Evolutionary conservation across 306 rosid species (phyloP), one percentile per base, ranked within the genome.

Genomic region (Lablab purpureus): DNA sequence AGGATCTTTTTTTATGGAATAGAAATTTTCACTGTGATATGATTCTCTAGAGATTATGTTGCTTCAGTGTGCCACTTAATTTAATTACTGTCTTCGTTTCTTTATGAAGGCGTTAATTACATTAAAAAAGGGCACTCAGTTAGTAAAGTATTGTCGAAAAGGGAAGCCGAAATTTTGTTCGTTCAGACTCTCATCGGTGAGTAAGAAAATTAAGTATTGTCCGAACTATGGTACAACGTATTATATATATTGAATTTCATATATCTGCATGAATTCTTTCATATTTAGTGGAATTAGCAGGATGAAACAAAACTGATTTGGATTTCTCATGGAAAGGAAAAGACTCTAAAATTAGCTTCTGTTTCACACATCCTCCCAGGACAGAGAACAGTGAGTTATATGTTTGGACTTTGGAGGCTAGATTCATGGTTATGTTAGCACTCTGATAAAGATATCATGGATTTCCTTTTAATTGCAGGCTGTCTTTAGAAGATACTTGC

Each of bases 341-440:
- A 93, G 75, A 82, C 19, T 77, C 74, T 95, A 88, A 92, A 88
- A 2, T 78, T 95, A 81, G 84, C 94, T 73, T 22, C 81, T 0
- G 83, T 95, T 81, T 75, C 85, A 17, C 85, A 88, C 75, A 91
- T 95, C 73, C 80, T 85, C 75, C 87, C 94, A 5, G 99, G 98
- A 84, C 99, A 95, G 65, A 92, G 99, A 95, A 95, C 98, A 17
- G 99, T 95, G 82, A 90, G 99, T 88, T 75, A 71, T 75, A 87
- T 71, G 77, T 50, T 81, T 40, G 43, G 19, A 46, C 17, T 67
- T 46, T 56, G 45, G 59, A 43, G 41, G 70, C 55, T 50, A 59
- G 19, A 36, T 34, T 51, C 71, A 13, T 43, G 63, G 32, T 75
- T 25, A 15, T 43, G 25, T 47, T 72, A 73, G 67, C 28, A 32